A percentile compares a stretch with the other conserved stretches of the same genome.
phyloP scores from a whole-genome alignment of 2,329 filamentous ascomycete species.

The Cordyceps cicadae region DNA sequence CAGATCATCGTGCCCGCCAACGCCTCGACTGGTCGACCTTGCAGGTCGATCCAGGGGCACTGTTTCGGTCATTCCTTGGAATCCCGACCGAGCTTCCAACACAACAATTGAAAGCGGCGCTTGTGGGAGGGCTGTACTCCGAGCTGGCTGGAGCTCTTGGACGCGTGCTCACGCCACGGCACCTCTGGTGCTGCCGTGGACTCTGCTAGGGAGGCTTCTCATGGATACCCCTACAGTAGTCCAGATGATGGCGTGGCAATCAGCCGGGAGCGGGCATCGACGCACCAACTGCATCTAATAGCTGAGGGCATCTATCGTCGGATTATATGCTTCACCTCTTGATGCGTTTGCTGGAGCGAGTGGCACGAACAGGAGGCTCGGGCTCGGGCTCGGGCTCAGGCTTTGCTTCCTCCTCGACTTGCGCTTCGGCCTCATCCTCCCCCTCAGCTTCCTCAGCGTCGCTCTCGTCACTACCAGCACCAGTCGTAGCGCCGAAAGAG shows the following conservation, averaged over 20 bases:
- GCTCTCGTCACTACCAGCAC: conserved; percentile 30
- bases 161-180: neutral
- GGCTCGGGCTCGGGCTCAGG: neutral
- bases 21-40: neutral
- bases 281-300: neutral
- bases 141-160: conserved; percentile 6
- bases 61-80: neutral
- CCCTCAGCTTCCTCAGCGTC: conserved; percentile 34
- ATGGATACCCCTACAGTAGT: neutral
- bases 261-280: conserved; percentile 6
- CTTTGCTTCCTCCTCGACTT: conserved; percentile 14
- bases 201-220: neutral
- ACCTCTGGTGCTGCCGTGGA: neutral
- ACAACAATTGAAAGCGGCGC: neutral
- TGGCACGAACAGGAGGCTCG: conserved; percentile 4
- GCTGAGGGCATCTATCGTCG: neutral
- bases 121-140: conserved; percentile 11
- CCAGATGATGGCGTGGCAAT: neutral
- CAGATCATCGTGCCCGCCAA: neutral
- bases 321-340: conserved; percentile 10
- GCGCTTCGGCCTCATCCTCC: conserved; percentile 15
- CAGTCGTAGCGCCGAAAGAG: conserved; percentile 23
- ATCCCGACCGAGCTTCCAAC: neutral
- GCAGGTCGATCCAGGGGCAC: neutral
- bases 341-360: conserved; percentile 13